Base-by-base conservation (phyloP, 1,284 basidiomycete genomes). In the Austroboletus novae-zelandiae region DNA sequence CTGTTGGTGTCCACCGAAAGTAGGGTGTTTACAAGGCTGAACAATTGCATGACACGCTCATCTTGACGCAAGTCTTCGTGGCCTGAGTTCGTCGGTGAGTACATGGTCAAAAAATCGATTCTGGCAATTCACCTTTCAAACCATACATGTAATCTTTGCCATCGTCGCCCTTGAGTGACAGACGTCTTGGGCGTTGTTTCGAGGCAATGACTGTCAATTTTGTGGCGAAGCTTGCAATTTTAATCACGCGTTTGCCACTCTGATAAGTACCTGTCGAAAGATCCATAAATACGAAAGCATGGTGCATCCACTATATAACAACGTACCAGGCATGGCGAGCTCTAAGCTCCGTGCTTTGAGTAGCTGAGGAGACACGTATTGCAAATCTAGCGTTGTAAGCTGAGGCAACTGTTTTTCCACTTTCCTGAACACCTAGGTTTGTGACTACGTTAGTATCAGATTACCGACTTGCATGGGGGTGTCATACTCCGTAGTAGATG, bases 51-150 rank as follows among this genome's bases (percentile, higher is more conserved):
- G 53, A 99, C 97, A 55, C 97, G 84, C 68, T 99, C 97, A 69
- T 99, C 97, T 72, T 99, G 97, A 47, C 97, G 93, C 57, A 99
- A 76, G 74, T 99, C 97, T 72, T 99, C 97, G 71, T 98, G 96
- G n/a, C 92, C 91, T 92, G 54, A 32, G 18, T 35, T 29, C 13
- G 3, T 13, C 3, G 25, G 37, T 67, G 23, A 51, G 51, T 20
- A 27, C 35, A 35, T 29, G 13, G 35, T 27, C 13, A 23, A 32
- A 30, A 14, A 35, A 11, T 27, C 13, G 14, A 29, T 23, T 36
- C 31, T 13, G 2, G 35, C 14, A 30, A 0, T 30, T 32, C 30
- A 81, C 94, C 96, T 78, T 99, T 99, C 54, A 99, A 79, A 45
- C 84, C 62, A 67, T 95, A 99, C 64, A 94, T 88, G 66, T 99